These are phyloP conservation scores for Tricholoma hemisulphureum DNA, from an alignment of 768 basidiomycete genomes.

Conservation along the genomic window DNA sequence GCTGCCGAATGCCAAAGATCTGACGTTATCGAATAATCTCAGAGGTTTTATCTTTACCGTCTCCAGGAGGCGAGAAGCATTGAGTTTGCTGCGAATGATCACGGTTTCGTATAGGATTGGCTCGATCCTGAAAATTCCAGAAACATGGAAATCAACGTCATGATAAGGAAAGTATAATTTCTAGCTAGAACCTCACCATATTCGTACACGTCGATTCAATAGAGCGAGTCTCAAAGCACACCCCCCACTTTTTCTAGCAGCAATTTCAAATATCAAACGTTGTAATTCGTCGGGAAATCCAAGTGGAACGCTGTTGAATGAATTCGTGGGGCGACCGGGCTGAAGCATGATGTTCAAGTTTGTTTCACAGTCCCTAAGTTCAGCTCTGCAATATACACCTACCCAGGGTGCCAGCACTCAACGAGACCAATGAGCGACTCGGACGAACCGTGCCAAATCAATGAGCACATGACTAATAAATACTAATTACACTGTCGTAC, in stretches of 20 bases:
- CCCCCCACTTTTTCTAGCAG: slow-evolving; percentile 19
- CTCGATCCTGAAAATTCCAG: slow-evolving; percentile 19
- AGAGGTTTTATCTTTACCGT: slow-evolving; percentile 15
- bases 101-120: slow-evolving; percentile 29
- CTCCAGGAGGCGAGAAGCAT: slow-evolving; percentile 18
- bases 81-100: slow-evolving; percentile 18
- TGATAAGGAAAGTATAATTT: background rate
- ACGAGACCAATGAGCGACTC: too few species aligned
- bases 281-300: slow-evolving; percentile 25
- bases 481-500: too few species aligned
- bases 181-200: slow-evolving; percentile 22
- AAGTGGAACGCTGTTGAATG: background rate
- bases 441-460: too few species aligned
- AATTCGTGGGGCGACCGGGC: background rate
- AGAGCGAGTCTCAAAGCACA: slow-evolving; percentile 22
- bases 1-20: slow-evolving; percentile 14
- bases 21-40: slow-evolving; percentile 8
- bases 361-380: too few species aligned
- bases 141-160: background rate
- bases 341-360: background rate
- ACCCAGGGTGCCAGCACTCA: too few species aligned
- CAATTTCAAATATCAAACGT: slow-evolving; percentile 24
- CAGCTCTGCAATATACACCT: too few species aligned
- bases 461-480: too few species aligned
- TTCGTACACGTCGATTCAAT: slow-evolving; percentile 23